Conservation (phyloP, 139 green algal genomes). For the Chlorella sp. region DNA sequence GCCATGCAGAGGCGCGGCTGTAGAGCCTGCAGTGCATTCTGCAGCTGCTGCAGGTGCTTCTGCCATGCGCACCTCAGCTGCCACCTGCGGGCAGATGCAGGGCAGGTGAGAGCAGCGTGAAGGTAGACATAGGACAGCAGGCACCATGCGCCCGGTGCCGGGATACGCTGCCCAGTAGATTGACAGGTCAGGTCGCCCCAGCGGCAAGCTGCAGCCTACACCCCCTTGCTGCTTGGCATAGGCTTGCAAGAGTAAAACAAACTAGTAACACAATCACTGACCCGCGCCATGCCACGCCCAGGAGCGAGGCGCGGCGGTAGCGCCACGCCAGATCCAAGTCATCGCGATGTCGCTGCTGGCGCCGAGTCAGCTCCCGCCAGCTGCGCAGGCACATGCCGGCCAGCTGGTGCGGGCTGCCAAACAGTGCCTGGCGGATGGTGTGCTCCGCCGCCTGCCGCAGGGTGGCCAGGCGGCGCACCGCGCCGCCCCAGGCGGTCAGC, state of each 20-base stretch:
- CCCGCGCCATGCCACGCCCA: not conserved
- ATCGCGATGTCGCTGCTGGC: not conserved
- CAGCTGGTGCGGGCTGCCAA: not conserved
- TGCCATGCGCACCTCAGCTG: not conserved
- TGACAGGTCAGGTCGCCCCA: no score
- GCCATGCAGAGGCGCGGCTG: not conserved
- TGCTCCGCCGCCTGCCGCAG: not conserved
- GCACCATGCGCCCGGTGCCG: no score
- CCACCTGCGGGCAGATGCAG: constrained; percentile 4
- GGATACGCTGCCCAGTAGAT: no score
- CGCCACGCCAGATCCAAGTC: not conserved
- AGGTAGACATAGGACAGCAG: not conserved
- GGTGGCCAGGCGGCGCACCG: not conserved
- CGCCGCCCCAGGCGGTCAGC: not conserved
- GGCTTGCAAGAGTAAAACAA: no score
- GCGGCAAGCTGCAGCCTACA: no score
- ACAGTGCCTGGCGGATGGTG: constrained; percentile 14
- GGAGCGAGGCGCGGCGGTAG: not conserved
- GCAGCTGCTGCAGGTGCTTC: constrained; percentile 1
- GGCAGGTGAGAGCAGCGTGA: not conserved
- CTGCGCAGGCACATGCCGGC: constrained; percentile 11
- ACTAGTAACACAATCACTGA: not conserved
- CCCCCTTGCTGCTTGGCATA: no score
- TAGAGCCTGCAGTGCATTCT: not conserved
- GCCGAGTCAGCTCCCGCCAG: not conserved